Evolutionary conservation across 2,329 filamentous ascomycete species (phyloP).

Genomic region (Blastomyces gilchristii): DNA sequence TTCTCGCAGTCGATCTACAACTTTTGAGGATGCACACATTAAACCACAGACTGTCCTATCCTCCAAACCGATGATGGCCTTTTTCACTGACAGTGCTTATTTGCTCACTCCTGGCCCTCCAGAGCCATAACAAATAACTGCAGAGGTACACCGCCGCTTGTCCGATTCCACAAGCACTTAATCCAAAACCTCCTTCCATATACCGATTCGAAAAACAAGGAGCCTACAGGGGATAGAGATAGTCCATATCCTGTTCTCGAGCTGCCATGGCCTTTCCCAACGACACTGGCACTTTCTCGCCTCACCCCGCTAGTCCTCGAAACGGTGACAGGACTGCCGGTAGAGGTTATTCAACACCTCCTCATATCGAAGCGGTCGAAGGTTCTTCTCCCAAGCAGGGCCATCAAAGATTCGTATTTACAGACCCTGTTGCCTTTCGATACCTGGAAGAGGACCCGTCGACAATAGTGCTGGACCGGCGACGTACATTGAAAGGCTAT

Average conservation of each 20-base stretch:
- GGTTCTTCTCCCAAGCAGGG: slow-evolving; percentile 20
- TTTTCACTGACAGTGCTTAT: neutral
- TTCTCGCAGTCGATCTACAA: neutral
- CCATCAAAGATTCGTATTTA: slow-evolving; percentile 52
- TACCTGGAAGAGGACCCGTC: slow-evolving; percentile 79
- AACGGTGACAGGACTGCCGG: neutral
- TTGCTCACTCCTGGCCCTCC: neutral
- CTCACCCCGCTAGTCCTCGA: neutral
- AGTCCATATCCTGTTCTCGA: neutral
- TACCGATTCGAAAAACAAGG: neutral
- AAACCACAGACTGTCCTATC: neutral
- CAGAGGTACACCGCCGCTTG: neutral
- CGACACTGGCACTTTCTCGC: neutral
- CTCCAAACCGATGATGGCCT: slow-evolving; percentile 4
- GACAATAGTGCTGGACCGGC: slow-evolving; percentile 63
- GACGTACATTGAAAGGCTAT: slow-evolving; percentile 64
- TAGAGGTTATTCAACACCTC: slow-evolving; percentile 18
- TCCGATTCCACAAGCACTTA: neutral
- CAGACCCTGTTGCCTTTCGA: slow-evolving; percentile 55
- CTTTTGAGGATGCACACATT: neutral
- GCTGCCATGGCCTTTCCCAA: slow-evolving; percentile 4
- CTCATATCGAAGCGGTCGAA: slow-evolving; percentile 15
- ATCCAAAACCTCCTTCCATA: neutral
- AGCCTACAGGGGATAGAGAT: neutral
- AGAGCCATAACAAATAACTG: neutral